Conservation (phyloP, 2,329 filamentous ascomycete genomes). For the Microsporum canis region DNA sequence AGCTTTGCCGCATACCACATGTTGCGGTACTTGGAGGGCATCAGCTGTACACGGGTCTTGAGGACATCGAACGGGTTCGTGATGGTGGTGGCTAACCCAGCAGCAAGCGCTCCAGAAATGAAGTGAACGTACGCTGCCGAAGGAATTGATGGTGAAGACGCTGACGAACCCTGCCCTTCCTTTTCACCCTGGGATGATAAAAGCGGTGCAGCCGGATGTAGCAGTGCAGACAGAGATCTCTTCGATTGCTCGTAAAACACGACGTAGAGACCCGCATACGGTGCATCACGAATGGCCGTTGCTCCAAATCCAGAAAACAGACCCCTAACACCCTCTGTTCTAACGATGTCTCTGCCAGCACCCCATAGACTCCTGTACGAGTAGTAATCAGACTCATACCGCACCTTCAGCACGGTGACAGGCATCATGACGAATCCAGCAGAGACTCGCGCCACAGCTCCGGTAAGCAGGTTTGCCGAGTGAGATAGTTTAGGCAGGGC, state of each 20-base stretch:
- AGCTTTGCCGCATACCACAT: slow-evolving; percentile 62
- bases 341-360: slow-evolving; percentile 63
- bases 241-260: slow-evolving; percentile 67
- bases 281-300: slow-evolving; percentile 86
- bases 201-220: slow-evolving; percentile 10
- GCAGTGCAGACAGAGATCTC: slow-evolving; percentile 22
- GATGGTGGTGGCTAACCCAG: slow-evolving; percentile 69
- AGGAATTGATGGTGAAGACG: background rate
- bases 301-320: slow-evolving; percentile 93
- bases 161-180: background rate
- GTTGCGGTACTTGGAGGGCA: slow-evolving; percentile 71
- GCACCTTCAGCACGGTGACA: slow-evolving; percentile 89
- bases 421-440: slow-evolving; percentile 92
- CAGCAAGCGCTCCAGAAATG: slow-evolving; percentile 66
- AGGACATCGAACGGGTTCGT: slow-evolving; percentile 96
- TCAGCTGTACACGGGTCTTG: slow-evolving; percentile 87
- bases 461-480: slow-evolving; percentile 72
- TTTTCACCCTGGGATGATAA: background rate
- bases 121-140: slow-evolving; percentile 65
- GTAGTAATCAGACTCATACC: slow-evolving; percentile 84
- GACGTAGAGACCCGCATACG: slow-evolving; percentile 90
- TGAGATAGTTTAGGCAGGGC: slow-evolving; percentile 73
- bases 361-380: slow-evolving; percentile 63
- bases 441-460: slow-evolving; percentile 69
- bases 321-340: slow-evolving; percentile 61